Evolutionary conservation across 164 flowering plant species (phyloP).

Genomic region (Piper betle): DNA sequence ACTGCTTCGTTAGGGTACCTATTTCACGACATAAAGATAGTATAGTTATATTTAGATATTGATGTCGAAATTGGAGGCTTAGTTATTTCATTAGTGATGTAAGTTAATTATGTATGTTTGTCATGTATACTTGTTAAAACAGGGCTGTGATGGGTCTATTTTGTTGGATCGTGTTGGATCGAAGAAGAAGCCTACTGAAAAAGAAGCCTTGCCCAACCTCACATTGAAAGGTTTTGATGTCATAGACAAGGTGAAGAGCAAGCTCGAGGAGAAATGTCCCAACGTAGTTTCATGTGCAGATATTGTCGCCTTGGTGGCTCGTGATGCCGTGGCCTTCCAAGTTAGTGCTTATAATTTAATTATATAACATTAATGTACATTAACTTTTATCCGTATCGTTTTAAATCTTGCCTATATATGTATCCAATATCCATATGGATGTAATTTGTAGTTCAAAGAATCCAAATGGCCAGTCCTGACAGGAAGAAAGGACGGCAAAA

Average conservation of each 20-base stretch:
- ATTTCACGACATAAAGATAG: too few species aligned
- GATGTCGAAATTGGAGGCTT: neutral
- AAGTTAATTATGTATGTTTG: neutral
- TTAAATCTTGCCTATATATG: neutral
- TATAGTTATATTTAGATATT: neutral
- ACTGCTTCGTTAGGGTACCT: conserved; percentile 22
- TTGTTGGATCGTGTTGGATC: conserved; percentile 7
- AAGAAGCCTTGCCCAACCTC: conserved; percentile 9
- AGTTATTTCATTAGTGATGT: neutral
- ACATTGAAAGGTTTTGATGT: conserved; percentile 13
- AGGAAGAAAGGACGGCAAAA: conserved; percentile 29
- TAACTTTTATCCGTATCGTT: neutral
- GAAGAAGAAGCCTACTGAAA: conserved; percentile 6
- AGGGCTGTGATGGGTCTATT: conserved; percentile 22
- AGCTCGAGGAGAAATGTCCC: conserved; percentile 11
- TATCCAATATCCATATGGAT: neutral
- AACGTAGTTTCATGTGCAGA: conserved; percentile 22
- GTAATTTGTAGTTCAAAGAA: conserved; percentile 5
- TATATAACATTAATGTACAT: neutral
- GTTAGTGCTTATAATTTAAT: conserved; percentile 5
- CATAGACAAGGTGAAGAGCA: conserved; percentile 14
- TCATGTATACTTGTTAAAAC: neutral
- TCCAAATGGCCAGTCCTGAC: conserved; percentile 20
- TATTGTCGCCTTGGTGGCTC: conserved; percentile 16
- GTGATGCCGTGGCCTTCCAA: conserved; percentile 16